Evolutionary conservation across 1,284 basidiomycete species (phyloP), one percentile per base, ranked within the genome.

Genomic region (Apiotrichum gracile): DNA sequence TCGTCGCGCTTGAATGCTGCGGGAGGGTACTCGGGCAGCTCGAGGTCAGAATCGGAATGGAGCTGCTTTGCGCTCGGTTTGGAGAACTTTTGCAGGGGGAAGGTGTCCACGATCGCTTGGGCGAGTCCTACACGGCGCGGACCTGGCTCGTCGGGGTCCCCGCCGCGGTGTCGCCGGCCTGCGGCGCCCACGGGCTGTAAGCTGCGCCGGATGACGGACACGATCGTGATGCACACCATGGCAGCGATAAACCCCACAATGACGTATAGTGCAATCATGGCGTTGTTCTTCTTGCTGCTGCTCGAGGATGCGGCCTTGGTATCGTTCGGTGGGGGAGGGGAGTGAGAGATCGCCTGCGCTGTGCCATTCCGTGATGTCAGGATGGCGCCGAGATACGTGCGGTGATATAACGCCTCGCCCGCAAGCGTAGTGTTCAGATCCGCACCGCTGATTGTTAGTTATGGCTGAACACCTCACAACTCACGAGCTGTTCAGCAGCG

Each of bases 71-170:
- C 29, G 24, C 33, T 21, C 19, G 22, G 39, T 42, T 59, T 59
- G 42, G 83, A 83, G 68, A 92, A 96, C 72, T 91, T 90, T 73
- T 93, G 85, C 54, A 94, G 78, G 2, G 91, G 91, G 77, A 96
- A 96, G 1, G 91, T 94, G 66, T 96, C 91, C 50, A 96, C 78
- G 51, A 96, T 91, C 25, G 92, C 91, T 29, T 88, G 84, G 0
- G 87, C 86, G 46, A 96, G 79, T 2, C 59, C 91, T 88, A 38
- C 82, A n/a, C n/a, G n/a, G 78, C 0, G 89, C 85, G 10, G 17
- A 19, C 19, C 37, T 3, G 37, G 37, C 8, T n/a, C n/a, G 5
- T n/a, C 37, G n/a, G 37, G 68, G 70, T 21, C 37, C 5, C n/a
- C 37, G 19, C n/a, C 10, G 19, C 37, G n/a, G 37, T n/a, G 19